phyloP scores from a whole-genome alignment of 2,329 filamentous ascomycete species.

The Exophiala bonariae region DNA sequence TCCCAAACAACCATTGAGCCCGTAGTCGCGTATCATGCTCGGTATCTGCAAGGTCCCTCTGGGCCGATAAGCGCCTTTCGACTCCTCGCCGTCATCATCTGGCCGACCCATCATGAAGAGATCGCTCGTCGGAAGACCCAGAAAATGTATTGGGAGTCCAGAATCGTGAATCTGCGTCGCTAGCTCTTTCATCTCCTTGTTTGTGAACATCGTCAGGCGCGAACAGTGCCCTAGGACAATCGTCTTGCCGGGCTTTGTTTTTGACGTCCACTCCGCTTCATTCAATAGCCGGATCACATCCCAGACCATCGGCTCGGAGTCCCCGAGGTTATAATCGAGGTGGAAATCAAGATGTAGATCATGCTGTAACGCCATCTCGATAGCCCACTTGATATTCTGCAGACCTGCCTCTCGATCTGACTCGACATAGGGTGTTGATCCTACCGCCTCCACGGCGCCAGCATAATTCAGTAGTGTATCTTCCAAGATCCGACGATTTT shows the following conservation, averaged over 20 bases:
- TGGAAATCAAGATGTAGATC: slow-evolving; percentile 67
- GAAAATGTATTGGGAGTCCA: slow-evolving; percentile 62
- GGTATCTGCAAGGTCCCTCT: slow-evolving; percentile 65
- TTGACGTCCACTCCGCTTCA: slow-evolving; percentile 48
- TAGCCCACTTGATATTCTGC: slow-evolving; percentile 64
- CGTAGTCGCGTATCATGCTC: slow-evolving; percentile 59
- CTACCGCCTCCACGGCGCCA: slow-evolving; percentile 57
- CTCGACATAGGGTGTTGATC: slow-evolving; percentile 72
- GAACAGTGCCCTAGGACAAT: slow-evolving; percentile 69
- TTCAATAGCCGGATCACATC: slow-evolving; percentile 55
- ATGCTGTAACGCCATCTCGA: slow-evolving; percentile 52
- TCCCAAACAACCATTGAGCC: slow-evolving; percentile 61
- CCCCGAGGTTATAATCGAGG: slow-evolving; percentile 66
- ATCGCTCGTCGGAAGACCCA: slow-evolving; percentile 70
- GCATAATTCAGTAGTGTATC: slow-evolving; percentile 41
- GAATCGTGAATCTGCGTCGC: slow-evolving; percentile 47
- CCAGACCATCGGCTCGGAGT: slow-evolving; percentile 56
- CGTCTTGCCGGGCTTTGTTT: slow-evolving; percentile 43
- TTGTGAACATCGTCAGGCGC: slow-evolving; percentile 58
- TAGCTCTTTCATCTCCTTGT: slow-evolving; percentile 52
- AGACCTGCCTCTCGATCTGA: slow-evolving; percentile 46
- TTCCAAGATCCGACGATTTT: slow-evolving; percentile 54
- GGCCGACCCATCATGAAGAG: slow-evolving; percentile 67
- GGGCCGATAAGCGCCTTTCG: slow-evolving; percentile 34
- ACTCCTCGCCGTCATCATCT: slow-evolving; percentile 12